Conservation (phyloP, 1,284 basidiomycete genomes). For the Peniophora sp. region DNA sequence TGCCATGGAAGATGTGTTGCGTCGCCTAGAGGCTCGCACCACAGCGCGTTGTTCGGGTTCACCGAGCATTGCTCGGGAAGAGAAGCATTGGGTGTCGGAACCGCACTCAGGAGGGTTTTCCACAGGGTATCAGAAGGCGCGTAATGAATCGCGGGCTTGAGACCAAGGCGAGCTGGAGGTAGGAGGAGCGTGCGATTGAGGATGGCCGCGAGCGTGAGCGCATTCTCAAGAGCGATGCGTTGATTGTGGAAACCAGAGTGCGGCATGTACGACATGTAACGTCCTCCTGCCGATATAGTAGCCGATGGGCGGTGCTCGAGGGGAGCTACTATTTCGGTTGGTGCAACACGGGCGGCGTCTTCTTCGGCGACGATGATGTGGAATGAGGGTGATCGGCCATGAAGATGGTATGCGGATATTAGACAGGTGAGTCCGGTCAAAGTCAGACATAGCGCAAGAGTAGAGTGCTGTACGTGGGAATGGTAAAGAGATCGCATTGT, state of each 20-base stretch:
- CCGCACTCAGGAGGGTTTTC: too few relatives aligned
- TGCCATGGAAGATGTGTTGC: constrained; percentile 62
- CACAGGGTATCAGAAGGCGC: constrained; percentile 26
- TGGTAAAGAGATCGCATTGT: too few relatives aligned
- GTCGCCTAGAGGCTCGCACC: constrained; percentile 27
- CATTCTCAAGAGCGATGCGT: constrained; percentile 77
- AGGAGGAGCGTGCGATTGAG: constrained; percentile 71
- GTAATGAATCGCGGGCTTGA: constrained; percentile 50
- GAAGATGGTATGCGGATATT: too few relatives aligned
- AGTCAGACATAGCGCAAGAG: too few relatives aligned
- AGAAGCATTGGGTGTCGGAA: constrained; percentile 40
- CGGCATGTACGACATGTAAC: constrained; percentile 60
- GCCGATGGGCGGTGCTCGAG: background rate
- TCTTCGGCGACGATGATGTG: too few relatives aligned
- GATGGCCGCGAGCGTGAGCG: constrained; percentile 56
- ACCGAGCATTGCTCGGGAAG: constrained; percentile 42
- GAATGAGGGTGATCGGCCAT: too few relatives aligned
- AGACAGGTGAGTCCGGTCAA: too few relatives aligned
- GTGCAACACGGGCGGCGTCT: too few relatives aligned
- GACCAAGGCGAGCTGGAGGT: constrained; percentile 62
- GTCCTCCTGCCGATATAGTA: constrained; percentile 20
- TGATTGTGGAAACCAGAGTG: constrained; percentile 82
- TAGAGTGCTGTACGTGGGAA: too few relatives aligned
- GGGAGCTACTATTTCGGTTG: too few relatives aligned
- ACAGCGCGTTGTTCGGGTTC: constrained; percentile 44